These are phyloP conservation scores for Tremella yokohamensis DNA, from an alignment of 768 basidiomycete species.

Conservation along the genomic window DNA sequence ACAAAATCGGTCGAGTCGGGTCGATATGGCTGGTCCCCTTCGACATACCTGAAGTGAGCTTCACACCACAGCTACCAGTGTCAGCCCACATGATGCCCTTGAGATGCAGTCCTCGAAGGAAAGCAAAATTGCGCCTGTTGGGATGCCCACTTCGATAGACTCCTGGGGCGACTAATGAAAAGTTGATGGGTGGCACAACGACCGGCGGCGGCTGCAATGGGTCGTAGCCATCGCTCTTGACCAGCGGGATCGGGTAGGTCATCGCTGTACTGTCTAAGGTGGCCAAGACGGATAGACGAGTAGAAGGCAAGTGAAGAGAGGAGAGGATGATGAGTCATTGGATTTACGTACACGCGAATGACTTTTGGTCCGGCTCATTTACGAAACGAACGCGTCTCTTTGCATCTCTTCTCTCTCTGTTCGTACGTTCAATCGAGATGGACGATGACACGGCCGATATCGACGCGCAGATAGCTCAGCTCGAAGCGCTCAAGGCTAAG, in stretches of 20 bases:
- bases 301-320: not conserved
- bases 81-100: constrained; percentile 43
- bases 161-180: constrained; percentile 38
- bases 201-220: constrained; percentile 12
- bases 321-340: not conserved
- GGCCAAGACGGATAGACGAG: not conserved
- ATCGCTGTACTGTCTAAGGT: not conserved
- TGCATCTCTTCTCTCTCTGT: not conserved
- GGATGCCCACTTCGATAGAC: constrained; percentile 49
- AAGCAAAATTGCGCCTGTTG: constrained; percentile 46
- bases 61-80: not conserved
- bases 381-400: not conserved
- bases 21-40: constrained; percentile 35
- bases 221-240: constrained; percentile 1
- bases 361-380: constrained; percentile 2
- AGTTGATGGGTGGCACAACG: constrained; percentile 48
- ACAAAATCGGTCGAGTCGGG: constrained; percentile 40
- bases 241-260: not conserved
- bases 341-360: constrained; percentile 1
- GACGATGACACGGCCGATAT: constrained; percentile 30
- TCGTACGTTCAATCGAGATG: too few relatives aligned
- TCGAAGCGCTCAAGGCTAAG: constrained; percentile 18
- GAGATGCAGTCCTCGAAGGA: constrained; percentile 40
- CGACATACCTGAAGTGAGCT: constrained; percentile 34
- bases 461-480: constrained; percentile 37